phyloP scores from a whole-genome alignment of 768 basidiomycete species.

The Dacryopinax primogenitus region DNA sequence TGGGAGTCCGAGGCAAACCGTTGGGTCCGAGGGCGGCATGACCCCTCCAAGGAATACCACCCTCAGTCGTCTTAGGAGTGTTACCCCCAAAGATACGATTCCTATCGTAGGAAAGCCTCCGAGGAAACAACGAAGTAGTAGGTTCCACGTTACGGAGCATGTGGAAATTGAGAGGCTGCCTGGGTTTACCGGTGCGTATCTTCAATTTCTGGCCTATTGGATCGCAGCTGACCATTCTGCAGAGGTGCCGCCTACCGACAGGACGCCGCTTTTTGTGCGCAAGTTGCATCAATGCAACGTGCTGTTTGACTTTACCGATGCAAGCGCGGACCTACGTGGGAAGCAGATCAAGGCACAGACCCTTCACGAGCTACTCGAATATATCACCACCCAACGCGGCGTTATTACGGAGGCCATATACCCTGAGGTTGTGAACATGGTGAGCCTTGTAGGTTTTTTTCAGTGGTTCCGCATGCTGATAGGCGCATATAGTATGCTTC shows the following conservation, averaged over 20 bases:
- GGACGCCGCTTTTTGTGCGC: slow-evolving; percentile 80
- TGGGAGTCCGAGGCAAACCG: slow-evolving; percentile 11
- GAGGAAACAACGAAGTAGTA: slow-evolving; percentile 91
- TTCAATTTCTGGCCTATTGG: background rate
- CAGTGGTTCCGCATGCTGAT: background rate
- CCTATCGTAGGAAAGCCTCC: slow-evolving; percentile 93
- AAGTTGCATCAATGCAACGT: slow-evolving; percentile 95
- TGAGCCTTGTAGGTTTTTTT: slow-evolving; percentile 30
- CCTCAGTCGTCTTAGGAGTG: slow-evolving; percentile 54
- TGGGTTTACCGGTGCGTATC: slow-evolving; percentile 61
- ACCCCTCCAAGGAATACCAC: slow-evolving; percentile 56
- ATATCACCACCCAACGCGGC: slow-evolving; percentile 90
- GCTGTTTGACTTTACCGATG: slow-evolving; percentile 97
- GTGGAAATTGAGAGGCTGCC: slow-evolving; percentile 93
- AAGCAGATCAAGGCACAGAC: slow-evolving; percentile 99
- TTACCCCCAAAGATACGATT: slow-evolving; percentile 88
- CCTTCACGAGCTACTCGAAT: slow-evolving; percentile 95
- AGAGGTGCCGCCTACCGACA: slow-evolving; percentile 84
- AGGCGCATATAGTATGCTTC: slow-evolving; percentile 61
- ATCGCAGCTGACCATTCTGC: slow-evolving; percentile 11
- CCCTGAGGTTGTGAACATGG: slow-evolving; percentile 98
- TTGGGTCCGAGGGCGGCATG: slow-evolving; percentile 26
- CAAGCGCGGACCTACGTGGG: slow-evolving; percentile 85
- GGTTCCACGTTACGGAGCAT: slow-evolving; percentile 91
- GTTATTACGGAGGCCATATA: slow-evolving; percentile 96